A percentile compares a stretch with the other conserved stretches of the same genome.
phyloP scores from a whole-genome alignment of 192 early-diverging fungal species.

The Coemansia sp. region DNA sequence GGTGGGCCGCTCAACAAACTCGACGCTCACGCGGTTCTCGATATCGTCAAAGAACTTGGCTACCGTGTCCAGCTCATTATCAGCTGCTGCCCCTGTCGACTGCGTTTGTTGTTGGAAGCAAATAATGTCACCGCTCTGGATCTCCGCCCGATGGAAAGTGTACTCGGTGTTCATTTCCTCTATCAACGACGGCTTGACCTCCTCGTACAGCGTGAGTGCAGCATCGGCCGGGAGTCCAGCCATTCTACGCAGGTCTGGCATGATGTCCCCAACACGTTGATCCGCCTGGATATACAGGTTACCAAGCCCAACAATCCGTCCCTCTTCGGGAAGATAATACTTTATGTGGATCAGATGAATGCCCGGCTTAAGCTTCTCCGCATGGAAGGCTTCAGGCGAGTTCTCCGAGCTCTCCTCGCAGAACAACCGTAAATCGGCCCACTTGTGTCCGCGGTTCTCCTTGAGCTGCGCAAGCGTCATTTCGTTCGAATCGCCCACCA shows the following conservation, averaged over 20 bases:
- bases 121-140: constrained; percentile 94
- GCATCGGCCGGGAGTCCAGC: constrained; percentile 60
- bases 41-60: constrained; percentile 78
- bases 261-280: constrained; percentile 62
- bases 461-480: constrained; percentile 42
- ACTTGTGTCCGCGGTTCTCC: constrained; percentile 31
- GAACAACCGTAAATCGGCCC: constrained; percentile 56
- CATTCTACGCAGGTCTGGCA: constrained; percentile 58
- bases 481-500: constrained; percentile 16
- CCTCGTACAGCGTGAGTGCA: constrained; percentile 70
- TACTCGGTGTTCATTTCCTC: constrained; percentile 66
- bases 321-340: constrained; percentile 69
- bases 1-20: constrained; percentile 66
- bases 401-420: constrained; percentile 34
- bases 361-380: constrained; percentile 3
- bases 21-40: constrained; percentile 65
- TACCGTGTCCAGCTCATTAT: constrained; percentile 27
- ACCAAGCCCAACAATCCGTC: constrained; percentile 63
- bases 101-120: constrained; percentile 62
- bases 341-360: constrained; percentile 79
- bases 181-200: constrained; percentile 93
- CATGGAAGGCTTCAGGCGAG: constrained; percentile 20
- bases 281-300: constrained; percentile 55
- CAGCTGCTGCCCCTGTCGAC: neutral
- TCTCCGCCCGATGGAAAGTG: constrained; percentile 75